Percentiles rank a stretch among this genome's conserved stretches.
phyloP scores from a whole-genome alignment of 139 green algal species.

The Chlorella sp. region DNA sequence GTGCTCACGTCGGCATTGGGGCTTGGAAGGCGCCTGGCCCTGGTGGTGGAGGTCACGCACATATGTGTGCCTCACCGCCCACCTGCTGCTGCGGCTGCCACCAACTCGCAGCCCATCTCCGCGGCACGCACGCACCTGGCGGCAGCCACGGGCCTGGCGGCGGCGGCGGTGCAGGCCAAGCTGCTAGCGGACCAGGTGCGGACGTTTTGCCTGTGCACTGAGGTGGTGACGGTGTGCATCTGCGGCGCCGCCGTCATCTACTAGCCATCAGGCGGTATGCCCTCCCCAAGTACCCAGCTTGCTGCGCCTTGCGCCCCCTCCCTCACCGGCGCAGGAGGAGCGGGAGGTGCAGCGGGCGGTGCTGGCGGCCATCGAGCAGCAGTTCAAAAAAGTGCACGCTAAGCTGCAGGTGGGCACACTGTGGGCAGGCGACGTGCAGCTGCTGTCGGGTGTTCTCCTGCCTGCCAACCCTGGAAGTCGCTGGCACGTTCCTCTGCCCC shows the following conservation, averaged over 20 bases:
- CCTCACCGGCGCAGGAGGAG: conserved; percentile 61
- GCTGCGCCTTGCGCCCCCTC: too few relatives aligned
- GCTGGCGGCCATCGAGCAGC: conserved; percentile 39
- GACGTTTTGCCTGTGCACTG: too few relatives aligned
- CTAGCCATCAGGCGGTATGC: too few relatives aligned
- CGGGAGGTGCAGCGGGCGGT: conserved; percentile 79
- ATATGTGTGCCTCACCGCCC: not conserved
- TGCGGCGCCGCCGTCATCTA: too few relatives aligned
- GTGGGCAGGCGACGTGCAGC: not conserved
- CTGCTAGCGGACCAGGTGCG: conserved; percentile 66
- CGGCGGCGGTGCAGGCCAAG: conserved; percentile 70
- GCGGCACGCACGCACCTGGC: conserved; percentile 43
- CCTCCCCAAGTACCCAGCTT: too few relatives aligned
- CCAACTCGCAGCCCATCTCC: conserved; percentile 5
- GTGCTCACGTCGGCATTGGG: not conserved
- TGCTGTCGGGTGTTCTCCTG: not conserved
- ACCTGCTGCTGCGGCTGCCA: not conserved
- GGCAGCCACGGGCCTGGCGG: conserved; percentile 62
- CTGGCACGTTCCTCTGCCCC: not conserved
- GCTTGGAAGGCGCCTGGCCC: not conserved
- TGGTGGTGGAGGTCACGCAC: not conserved
- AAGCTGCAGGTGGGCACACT: conserved; percentile 48
- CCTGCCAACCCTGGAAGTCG: too few relatives aligned
- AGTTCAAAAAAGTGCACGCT: conserved; percentile 35
- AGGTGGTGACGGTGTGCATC: too few relatives aligned